phyloP scores from a whole-genome alignment of 2,329 filamentous ascomycete genomes.

The Apiospora kogelbergensis region DNA sequence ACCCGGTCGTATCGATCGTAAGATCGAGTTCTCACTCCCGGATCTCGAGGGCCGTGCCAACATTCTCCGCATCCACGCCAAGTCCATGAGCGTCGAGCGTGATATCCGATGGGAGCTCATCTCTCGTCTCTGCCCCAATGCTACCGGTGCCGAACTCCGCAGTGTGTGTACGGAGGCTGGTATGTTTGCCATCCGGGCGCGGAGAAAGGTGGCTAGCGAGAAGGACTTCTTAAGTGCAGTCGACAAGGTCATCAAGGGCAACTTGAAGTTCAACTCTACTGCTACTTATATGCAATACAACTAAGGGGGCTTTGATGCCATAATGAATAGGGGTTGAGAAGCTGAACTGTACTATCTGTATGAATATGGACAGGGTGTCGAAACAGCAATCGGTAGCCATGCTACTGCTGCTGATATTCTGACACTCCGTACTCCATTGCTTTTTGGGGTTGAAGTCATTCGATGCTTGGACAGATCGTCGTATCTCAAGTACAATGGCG shows the following conservation, averaged over 20 bases:
- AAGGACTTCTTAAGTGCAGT: slow-evolving; percentile 98
- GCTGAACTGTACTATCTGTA: slow-evolving; percentile 1
- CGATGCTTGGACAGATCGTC: slow-evolving; percentile 1
- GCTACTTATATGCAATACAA: slow-evolving; percentile 99
- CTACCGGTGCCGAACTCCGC: slow-evolving; percentile 91
- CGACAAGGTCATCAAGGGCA: slow-evolving; percentile 99
- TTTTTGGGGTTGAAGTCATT: slow-evolving; percentile 6
- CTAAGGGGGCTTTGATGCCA: slow-evolving; percentile 46
- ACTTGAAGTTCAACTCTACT: slow-evolving; percentile 98
- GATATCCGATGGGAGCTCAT: slow-evolving; percentile 99
- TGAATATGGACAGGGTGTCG: not conserved
- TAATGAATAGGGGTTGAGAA: not conserved
- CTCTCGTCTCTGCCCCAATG: slow-evolving; percentile 93
- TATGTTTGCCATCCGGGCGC: slow-evolving; percentile 94
- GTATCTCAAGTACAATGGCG: not conserved
- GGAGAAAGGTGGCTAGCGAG: slow-evolving; percentile 96
- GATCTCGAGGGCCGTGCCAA: slow-evolving; percentile 97
- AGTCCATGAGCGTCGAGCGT: slow-evolving; percentile 98
- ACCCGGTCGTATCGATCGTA: slow-evolving; percentile 94
- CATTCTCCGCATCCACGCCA: slow-evolving; percentile 96
- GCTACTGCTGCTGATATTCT: not conserved
- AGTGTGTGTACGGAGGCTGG: slow-evolving; percentile 97
- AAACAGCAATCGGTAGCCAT: not conserved
- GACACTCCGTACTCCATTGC: slow-evolving; percentile 6
- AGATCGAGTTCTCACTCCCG: slow-evolving; percentile 97